Evolutionary conservation across 2,329 filamentous ascomycete genomes (phyloP).

Genomic region (Trichothecium sympodiale): DNA sequence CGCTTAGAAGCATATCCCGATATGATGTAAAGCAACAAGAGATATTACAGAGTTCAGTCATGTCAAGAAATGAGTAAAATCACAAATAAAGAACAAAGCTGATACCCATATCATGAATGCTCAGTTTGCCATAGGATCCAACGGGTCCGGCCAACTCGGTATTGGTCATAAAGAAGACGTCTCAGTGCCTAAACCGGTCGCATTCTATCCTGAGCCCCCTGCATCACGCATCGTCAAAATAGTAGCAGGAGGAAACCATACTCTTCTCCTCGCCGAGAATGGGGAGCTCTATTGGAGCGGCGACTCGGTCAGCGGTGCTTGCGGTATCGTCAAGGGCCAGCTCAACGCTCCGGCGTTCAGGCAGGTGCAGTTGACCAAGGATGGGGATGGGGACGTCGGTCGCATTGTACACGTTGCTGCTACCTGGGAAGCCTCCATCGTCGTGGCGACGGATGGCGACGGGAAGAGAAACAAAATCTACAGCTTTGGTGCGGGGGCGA

Average conservation of each 20-base stretch:
- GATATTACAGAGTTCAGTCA: slow-evolving; percentile 2
- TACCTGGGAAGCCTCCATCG: slow-evolving; percentile 66
- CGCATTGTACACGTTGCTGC: slow-evolving; percentile 44
- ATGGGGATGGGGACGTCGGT: slow-evolving; percentile 16
- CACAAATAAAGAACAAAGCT: background rate
- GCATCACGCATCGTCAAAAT: slow-evolving; percentile 25
- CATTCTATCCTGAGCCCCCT: slow-evolving; percentile 36
- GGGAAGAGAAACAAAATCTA: slow-evolving; percentile 40
- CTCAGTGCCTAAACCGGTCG: slow-evolving; percentile 49
- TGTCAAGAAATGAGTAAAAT: slow-evolving; percentile 3
- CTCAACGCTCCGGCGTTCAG: slow-evolving; percentile 18
- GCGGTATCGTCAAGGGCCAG: slow-evolving; percentile 26
- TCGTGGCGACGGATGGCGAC: slow-evolving; percentile 38
- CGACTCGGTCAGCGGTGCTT: slow-evolving; percentile 42
- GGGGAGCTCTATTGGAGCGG: slow-evolving; percentile 57
- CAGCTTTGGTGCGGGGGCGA: slow-evolving; percentile 53
- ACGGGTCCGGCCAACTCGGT: slow-evolving; percentile 65
- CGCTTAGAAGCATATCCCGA: too few species aligned
- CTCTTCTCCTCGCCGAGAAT: slow-evolving; percentile 53
- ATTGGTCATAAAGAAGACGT: slow-evolving; percentile 63
- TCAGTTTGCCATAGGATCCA: slow-evolving; percentile 63
- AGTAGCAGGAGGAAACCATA: slow-evolving; percentile 75
- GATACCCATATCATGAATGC: slow-evolving; percentile 25
- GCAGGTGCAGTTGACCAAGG: slow-evolving; percentile 21
- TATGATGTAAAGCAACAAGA: too few species aligned